Conservation (phyloP, 2,329 filamentous ascomycete genomes). For the Alternaria sp. region DNA sequence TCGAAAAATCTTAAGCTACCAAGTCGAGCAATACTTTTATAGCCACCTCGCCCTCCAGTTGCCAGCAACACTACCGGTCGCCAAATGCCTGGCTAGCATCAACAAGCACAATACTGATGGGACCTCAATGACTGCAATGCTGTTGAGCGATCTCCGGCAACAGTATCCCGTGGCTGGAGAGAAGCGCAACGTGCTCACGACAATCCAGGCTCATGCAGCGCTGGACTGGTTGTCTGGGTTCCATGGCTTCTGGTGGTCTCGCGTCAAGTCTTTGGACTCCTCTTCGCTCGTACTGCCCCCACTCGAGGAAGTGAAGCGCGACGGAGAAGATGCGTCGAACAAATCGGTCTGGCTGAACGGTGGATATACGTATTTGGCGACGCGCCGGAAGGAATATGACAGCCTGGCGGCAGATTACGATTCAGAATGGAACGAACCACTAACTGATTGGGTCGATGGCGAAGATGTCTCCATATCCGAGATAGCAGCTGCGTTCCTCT, state of each 20-base stretch:
- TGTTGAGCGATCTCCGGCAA: slow-evolving; percentile 65
- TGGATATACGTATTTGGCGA: slow-evolving; percentile 74
- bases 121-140: slow-evolving; percentile 59
- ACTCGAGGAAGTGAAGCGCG: slow-evolving; percentile 59
- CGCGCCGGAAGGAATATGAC: slow-evolving; percentile 65
- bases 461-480: slow-evolving; percentile 58
- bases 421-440: slow-evolving; percentile 64
- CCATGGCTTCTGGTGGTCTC: slow-evolving; percentile 63
- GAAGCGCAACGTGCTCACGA: slow-evolving; percentile 59
- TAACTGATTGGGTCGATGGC: slow-evolving; percentile 53
- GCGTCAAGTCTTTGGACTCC: slow-evolving; percentile 34
- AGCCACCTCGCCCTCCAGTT: slow-evolving; percentile 62
- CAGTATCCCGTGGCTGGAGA: slow-evolving; percentile 65
- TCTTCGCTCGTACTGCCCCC: slow-evolving; percentile 62
- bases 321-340: slow-evolving; percentile 30
- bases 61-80: slow-evolving; percentile 56
- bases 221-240: slow-evolving; percentile 71
- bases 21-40: slow-evolving; percentile 74
- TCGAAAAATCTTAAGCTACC: slow-evolving; percentile 72
- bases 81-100: slow-evolving; percentile 59
- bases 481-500: slow-evolving; percentile 61
- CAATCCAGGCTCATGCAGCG: slow-evolving; percentile 61
- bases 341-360: slow-evolving; percentile 67
- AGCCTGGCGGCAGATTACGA: slow-evolving; percentile 56
- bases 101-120: slow-evolving; percentile 49